Base-by-base conservation (phyloP, 148 eudicot genomes). In the Rhododendron williamsianum region DNA sequence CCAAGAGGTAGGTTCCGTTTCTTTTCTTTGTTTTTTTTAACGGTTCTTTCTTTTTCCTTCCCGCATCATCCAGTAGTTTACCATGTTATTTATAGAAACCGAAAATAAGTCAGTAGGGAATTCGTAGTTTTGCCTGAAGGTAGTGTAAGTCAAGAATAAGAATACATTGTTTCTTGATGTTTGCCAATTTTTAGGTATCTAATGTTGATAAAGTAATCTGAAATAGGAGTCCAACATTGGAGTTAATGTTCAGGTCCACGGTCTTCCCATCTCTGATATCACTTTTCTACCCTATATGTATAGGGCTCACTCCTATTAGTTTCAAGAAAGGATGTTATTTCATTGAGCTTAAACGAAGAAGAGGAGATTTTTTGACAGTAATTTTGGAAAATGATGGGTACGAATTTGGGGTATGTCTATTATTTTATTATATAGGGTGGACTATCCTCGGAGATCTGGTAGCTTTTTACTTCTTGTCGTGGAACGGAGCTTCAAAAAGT, bases 401-500 rank as follows among this genome's bases (percentile, higher is more conserved):
- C 23, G 0, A 8, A 7, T 46, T 49, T 80, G 23, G 41, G 27
- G 41, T 51, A 79, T 12, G 10, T 8, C 19, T 0, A 51, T 30
- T 12, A 4, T 12, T 1, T 30, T 12, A 69, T 1, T 30, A 6
- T 51, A 80, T 49, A 13, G 13, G 81, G 41, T 30, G 19, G 41
- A 51, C 30, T 80, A 80, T 48, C 41, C 35, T 78, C 54, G 23
- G 80, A 45, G 52, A 30, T 27, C 82, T 79, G 13, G 36, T 25
- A 25, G 60, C 81, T 51, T 79, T 77, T 46, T 48, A 48, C 81
- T 78, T 38, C 21, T 78, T 25, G 56, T 48, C n/a, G 56, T 18
- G 80, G 54, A 78, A 46, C 13, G 19, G 81, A 48, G 81, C 80
- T 76, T 19, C n/a, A 78, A 46, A 78, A 78, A 46, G 19, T 45